Conservation (phyloP, 148 eudicot species). For the Pouteria glomerata region DNA sequence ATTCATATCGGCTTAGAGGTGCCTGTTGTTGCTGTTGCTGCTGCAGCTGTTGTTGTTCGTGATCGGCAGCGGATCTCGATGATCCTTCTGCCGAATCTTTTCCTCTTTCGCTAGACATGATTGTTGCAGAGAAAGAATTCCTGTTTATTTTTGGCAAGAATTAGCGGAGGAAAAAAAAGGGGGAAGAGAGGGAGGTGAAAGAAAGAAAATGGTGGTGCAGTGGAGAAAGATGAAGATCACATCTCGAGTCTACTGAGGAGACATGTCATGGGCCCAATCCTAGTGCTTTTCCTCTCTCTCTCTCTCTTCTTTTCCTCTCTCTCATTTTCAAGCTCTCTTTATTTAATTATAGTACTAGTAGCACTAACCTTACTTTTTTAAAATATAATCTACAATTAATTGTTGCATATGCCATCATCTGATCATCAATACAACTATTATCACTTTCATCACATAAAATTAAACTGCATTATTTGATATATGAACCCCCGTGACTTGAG, state of each 20-base stretch:
- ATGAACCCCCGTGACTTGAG: too few relatives aligned
- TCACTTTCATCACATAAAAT: too few relatives aligned
- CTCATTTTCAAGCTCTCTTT: not conserved
- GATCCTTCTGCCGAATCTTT: slow-evolving; percentile 17
- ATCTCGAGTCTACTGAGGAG: slow-evolving; percentile 36
- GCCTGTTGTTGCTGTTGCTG: slow-evolving; percentile 2
- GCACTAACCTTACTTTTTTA: slow-evolving; percentile 11
- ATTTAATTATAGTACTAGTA: not conserved
- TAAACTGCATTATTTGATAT: too few relatives aligned
- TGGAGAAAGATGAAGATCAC: slow-evolving; percentile 34
- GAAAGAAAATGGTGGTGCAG: slow-evolving; percentile 27
- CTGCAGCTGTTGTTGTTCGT: too few relatives aligned
- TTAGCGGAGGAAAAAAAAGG: slow-evolving; percentile 1
- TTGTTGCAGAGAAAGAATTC: slow-evolving; percentile 11
- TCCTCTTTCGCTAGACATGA: slow-evolving; percentile 19
- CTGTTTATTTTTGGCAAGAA: slow-evolving; percentile 15
- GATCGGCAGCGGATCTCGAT: slow-evolving; percentile 12
- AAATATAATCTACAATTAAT: not conserved
- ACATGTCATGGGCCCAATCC: slow-evolving; percentile 30
- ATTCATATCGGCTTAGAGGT: slow-evolving; percentile 63
- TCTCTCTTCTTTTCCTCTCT: not conserved
- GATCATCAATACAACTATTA: not conserved
- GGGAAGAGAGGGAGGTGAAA: not conserved
- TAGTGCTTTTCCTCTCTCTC: slow-evolving; percentile 26
- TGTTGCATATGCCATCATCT: slow-evolving; percentile 8